phyloP scores from a whole-genome alignment of 257 asterid genomes.

The Solanum peruvianum region DNA sequence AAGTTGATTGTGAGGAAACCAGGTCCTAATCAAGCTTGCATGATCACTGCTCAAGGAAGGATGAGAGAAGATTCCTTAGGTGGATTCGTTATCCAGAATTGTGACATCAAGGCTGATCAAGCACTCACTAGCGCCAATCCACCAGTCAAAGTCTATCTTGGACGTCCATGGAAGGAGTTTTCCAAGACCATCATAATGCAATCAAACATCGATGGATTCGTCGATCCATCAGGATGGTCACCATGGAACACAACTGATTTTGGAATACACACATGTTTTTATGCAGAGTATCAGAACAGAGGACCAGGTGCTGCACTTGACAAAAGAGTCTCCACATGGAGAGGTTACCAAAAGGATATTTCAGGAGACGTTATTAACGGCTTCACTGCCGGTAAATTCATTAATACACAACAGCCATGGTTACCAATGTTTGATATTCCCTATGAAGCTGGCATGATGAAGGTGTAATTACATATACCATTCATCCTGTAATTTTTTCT shows the following conservation, averaged over 20 bases:
- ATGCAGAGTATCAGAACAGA: slow-evolving; percentile 9
- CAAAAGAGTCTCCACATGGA: slow-evolving; percentile 23
- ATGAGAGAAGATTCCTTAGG: slow-evolving; percentile 34
- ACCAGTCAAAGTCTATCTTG: slow-evolving; percentile 16
- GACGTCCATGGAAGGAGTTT: slow-evolving; percentile 50
- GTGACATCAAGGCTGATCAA: slow-evolving; percentile 33
- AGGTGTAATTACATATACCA: not conserved
- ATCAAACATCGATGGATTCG: slow-evolving; percentile 12
- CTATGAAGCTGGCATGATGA: slow-evolving; percentile 17
- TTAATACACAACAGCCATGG: slow-evolving; percentile 6
- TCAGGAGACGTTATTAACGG: not conserved
- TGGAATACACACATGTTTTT: not conserved
- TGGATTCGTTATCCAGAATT: slow-evolving; percentile 38
- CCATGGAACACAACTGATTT: slow-evolving; percentile 35
- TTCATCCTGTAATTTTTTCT: not conserved
- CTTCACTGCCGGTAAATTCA: slow-evolving; percentile 9
- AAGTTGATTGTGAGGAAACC: slow-evolving; percentile 54
- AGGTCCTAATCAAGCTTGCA: slow-evolving; percentile 40
- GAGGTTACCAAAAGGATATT: slow-evolving; percentile 12
- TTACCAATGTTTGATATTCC: slow-evolving; percentile 15
- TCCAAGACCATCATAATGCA: slow-evolving; percentile 45
- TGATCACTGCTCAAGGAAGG: slow-evolving; percentile 91
- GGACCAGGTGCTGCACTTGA: slow-evolving; percentile 24
- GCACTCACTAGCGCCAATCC: slow-evolving; percentile 14
- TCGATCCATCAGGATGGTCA: slow-evolving; percentile 37